Evolutionary conservation across 148 eudicot species (phyloP), one percentile per base, ranked within the genome.

Genomic region (Polygonum aviculare): DNA sequence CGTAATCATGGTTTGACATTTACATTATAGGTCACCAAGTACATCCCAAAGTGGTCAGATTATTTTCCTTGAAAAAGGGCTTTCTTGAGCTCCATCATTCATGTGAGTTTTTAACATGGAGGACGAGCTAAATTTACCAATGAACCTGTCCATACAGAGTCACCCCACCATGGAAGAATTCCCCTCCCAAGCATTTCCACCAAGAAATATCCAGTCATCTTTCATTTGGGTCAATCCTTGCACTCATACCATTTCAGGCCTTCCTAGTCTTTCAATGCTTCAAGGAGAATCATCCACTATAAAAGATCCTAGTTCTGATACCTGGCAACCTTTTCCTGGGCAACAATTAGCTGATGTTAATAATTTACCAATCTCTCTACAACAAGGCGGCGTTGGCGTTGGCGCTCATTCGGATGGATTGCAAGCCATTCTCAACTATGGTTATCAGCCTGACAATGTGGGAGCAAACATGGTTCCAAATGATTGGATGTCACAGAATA

Each of bases 241-340:
- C 60, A 82, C 82, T 75, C 81, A 86, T 19, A 39, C 77, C 18
- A 85, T 86, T 81, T 60, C 76, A 55, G 89, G 84, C 36, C 80
- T 86, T 73, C 93, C 95, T 18, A 62, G 67, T 12, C 86, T 82
- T 74, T 67, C 86, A 7, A 71, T 80, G 55, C 41, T 77, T 38
- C 87, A 81, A 54, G 89, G 84, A 12, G 88, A 84, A 60, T 19
- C 33, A 31, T 35, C 69, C 36, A 31, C 36, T 26, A 19, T 21
- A 57, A 50, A 14, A 50, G 55, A 50, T 50, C n/a, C n/a, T 4
- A 3, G 14, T 50, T 54, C 60, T 9, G 69, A 54, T 54, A 63
- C 40, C 69, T 26, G 31, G 69, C 69, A 33, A 57, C 63, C 31
- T 19, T 57, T 57, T 57, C 33, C 26, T 6, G 33, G 35, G 12